Base-by-base conservation (phyloP, 2,329 filamentous ascomycete genomes). In the Plectosphaerella sp. region DNA sequence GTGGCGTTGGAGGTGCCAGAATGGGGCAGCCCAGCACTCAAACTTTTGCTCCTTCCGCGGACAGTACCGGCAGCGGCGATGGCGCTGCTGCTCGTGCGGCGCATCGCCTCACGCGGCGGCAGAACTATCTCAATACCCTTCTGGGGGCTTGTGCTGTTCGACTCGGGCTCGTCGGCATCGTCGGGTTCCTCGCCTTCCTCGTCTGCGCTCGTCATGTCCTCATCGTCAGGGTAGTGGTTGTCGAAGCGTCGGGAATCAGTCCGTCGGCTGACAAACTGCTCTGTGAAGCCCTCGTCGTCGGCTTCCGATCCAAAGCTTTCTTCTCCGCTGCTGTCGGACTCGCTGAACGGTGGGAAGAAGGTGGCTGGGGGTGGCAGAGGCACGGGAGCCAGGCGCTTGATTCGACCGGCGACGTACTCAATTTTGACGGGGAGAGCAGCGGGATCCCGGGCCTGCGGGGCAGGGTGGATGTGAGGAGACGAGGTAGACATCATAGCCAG, bases 311-410 rank as follows among this genome's bases (percentile, higher is more conserved):
- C 56, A 5, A 54, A 53, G 3, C 69, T 61, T 0, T 69, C 69
- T 4, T 66, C 63, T 1, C 58, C 61, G 5, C 67, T 66, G 3
- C 66, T 71, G 6, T 66, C 62, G 1, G 63, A 66, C 45, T 73
- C 73, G 10, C 69, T 78, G 43, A 77, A 73, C 0, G 72, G 72
- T 0, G 73, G 74, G 57, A 77, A 75, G 61, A 78, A 82, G 53
- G 77, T 75, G 3, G 73, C 71, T 0, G 80, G 77, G 0, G 78
- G 78, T 0, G 80, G 80, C 0, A 83, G 68, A 1, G 76, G 64
- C 0, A 75, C 69, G 0, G 80, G 78, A 0, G 71, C 64, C 8
- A 81, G 63, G 12, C 67, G 70, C 52, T 69, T 73, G 48, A 78
- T 65, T 7, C 65, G 67, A 3, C 67, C 68, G 0, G 69, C 67